These are phyloP conservation scores for Suillus discolor DNA, from an alignment of 768 basidiomycete genomes.

Conservation along the genomic window DNA sequence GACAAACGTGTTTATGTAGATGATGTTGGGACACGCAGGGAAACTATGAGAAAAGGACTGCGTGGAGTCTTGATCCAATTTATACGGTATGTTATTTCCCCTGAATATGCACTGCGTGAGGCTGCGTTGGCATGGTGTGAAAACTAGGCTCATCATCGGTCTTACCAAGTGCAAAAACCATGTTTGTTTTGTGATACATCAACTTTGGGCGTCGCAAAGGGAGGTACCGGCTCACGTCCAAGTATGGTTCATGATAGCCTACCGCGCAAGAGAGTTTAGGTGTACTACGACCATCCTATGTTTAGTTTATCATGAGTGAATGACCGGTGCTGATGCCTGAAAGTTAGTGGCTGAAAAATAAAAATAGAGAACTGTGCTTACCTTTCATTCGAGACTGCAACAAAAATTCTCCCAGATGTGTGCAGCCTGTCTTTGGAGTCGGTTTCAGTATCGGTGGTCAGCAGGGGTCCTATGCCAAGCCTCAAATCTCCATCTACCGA, in stretches of 20 bases:
- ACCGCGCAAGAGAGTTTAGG: too few species aligned
- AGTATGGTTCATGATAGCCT: too few species aligned
- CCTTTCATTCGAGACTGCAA: neutral
- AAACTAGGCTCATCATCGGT: neutral
- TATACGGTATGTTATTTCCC: neutral
- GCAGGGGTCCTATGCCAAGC: neutral
- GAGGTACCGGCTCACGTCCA: too few species aligned
- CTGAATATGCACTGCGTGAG: neutral
- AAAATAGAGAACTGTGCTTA: neutral
- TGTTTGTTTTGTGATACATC: neutral
- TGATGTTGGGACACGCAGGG: neutral
- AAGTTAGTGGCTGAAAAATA: neutral
- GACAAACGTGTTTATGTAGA: neutral
- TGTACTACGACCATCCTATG: neutral
- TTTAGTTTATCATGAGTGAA: neutral
- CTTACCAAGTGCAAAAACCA: neutral
- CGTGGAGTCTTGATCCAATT: neutral
- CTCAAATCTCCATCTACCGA: slow-evolving; percentile 2
- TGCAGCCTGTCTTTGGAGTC: neutral
- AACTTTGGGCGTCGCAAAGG: too few species aligned
- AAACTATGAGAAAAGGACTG: neutral
- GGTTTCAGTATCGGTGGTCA: neutral
- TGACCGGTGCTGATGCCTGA: neutral
- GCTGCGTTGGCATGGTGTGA: neutral
- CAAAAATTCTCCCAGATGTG: neutral